Percentiles rank a stretch among this genome's conserved stretches.
These are phyloP conservation scores for Polytolypa hystricis DNA, from an alignment of 2,329 filamentous ascomycete genomes.

Conservation along the genomic window DNA sequence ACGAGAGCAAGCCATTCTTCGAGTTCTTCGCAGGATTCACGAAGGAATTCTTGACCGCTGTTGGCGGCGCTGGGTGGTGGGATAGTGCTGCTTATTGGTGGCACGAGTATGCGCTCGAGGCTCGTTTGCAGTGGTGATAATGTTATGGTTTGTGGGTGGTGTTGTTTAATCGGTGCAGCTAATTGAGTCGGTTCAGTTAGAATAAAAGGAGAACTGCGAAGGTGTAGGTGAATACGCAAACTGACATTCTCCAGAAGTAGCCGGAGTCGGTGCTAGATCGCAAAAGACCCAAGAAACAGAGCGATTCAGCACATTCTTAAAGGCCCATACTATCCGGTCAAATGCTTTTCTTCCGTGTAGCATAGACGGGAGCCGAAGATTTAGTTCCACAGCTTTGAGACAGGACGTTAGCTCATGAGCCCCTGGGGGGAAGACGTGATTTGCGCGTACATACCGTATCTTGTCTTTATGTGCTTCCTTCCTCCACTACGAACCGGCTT, in stretches of 20 bases:
- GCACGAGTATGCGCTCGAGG: constrained; percentile 20
- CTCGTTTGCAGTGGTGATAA: constrained; percentile 17
- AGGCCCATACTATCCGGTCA: constrained; percentile 65
- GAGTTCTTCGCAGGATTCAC: constrained; percentile 49
- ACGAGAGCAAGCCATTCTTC: constrained; percentile 54
- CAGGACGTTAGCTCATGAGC: constrained; percentile 12
- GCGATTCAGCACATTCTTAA: constrained; percentile 60
- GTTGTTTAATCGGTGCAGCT: constrained; percentile 25
- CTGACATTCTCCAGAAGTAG: constrained; percentile 34
- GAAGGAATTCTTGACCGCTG: constrained; percentile 36
- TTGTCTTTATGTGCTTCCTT: constrained; percentile 53
- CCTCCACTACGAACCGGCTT: constrained; percentile 49
- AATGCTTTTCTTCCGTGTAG: constrained; percentile 73
- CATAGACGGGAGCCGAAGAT: constrained; percentile 67
- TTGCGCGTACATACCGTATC: constrained; percentile 66
- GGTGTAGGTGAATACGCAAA: constrained; percentile 1
- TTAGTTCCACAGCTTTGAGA: constrained; percentile 57
- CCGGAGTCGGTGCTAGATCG: constrained; percentile 37
- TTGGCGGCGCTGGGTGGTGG: constrained; percentile 4
- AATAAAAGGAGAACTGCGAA: constrained; percentile 1
- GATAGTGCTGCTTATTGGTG: constrained; percentile 23
- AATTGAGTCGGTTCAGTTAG: constrained; percentile 5
- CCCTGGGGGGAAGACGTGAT: too few relatives aligned
- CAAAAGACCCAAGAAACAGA: constrained; percentile 69
- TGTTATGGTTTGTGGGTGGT: constrained; percentile 27